Base-by-base conservation (phyloP, 331 rosid genomes). In the Quercus tomentella region DNA sequence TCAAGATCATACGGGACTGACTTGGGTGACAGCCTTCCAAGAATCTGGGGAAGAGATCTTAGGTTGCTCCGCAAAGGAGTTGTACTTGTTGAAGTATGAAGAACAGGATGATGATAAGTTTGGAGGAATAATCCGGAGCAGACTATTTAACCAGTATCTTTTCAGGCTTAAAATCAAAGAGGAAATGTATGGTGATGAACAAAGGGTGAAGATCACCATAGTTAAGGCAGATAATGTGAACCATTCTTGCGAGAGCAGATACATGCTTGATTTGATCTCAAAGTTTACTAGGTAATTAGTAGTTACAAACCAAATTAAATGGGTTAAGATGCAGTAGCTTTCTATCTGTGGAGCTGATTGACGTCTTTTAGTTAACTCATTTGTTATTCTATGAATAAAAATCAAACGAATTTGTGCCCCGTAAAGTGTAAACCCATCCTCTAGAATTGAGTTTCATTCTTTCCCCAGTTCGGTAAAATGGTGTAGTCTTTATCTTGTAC, bases 11-110 rank as follows among this genome's bases (percentile, higher is more conserved):
- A 87, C 97, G 2, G 99, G 98, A 77, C 77, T 96, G 84, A 88
- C 97, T 68, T 93, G 99, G 99, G 98, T 87, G 74, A 96, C 97
- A 12, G 98, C 99, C 69, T 96, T 96, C 77, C 98, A 96, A 86
- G 99, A 96, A 83, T 75, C 90, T 5, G 99, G 98, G 56, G 99
- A 91, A 83, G 99, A 96, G 86, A 93, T 96, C 76, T 76, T 96
- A 81, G 97, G 93, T 74, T 86, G 78, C 77, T 70, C 97, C 7
- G 98, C 99, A 7, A 92, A 88, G 83, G 97, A 93, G 71, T 78
- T 96, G 84, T 90, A 90, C 91, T 33, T 80, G 58, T 87, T 93
- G 89, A 96, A 90, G 88, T 73, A 89, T 84, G 93, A 92, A 81
- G 89, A 86, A 75, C 89, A 88, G 89, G 92, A 96, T 41, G 97